Evolutionary conservation across 1,139 yeast genomes (phyloP), one percentile per base, ranked within the genome.

Genomic region (Candida sp.): DNA sequence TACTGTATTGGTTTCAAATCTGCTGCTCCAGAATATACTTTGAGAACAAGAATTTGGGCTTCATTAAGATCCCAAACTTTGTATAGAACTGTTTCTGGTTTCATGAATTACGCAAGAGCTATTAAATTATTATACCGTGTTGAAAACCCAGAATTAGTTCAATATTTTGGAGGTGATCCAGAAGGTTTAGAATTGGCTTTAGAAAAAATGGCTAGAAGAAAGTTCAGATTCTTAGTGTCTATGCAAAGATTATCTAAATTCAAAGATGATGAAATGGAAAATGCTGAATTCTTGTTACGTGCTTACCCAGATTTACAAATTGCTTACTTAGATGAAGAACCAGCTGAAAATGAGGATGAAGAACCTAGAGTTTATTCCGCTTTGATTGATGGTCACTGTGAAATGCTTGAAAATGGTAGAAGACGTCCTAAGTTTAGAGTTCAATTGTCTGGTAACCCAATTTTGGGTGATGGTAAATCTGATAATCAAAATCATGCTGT

Each of bases 31-130:
- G 99, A 93, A 71, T 93, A 93, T 70, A 93, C 98, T 51, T 77
- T 93, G 64, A 87, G 99, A 77, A 93, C 99, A 9, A 84, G 99
- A 78, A 93, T 93, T 60, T 93, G 99, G 99, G 99, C 99, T 42
- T 93, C 99, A 40, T 82, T 93, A 63, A 87, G 98, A 72, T 93
- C 98, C 42, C 99, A 93, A 77, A 93, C 99, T 42, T 77, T 93
- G 68, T 93, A 93, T 77, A 89, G 99, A 77, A 93, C 99, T 53
- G 97, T 93, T 47, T 90, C 98, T 52, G 99, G 99, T 66, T 93
- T 93, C 77, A 93, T 93, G 99, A 93, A 93, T 73, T 93, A 93
- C 66, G 95, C 98, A 25, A 87, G 98, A 75, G 99, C 99, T 46
- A 91, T 93, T 64, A 93, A 93, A 71, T 81, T 93, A 66, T 81